Conservation (phyloP, 352 stramenopile genomes). For the Phytophthora pseudosyringae region DNA sequence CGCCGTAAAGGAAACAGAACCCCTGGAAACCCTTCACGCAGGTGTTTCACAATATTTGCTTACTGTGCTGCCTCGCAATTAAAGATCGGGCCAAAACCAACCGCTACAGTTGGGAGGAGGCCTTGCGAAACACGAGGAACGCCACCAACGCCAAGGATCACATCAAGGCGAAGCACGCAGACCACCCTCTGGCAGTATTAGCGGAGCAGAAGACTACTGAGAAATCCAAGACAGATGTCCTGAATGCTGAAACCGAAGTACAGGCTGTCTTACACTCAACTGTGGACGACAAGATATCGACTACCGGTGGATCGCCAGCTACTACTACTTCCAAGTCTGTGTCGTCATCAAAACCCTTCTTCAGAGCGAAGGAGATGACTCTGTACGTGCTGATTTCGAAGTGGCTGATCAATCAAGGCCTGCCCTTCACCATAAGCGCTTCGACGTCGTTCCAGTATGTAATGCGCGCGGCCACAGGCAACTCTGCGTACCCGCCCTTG, state of each 20-base stretch:
- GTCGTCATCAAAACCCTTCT: background rate
- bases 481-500: background rate
- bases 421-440: background rate
- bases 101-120: conserved; percentile 11
- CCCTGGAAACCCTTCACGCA: background rate
- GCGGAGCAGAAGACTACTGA: background rate
- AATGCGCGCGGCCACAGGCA: background rate
- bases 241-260: background rate
- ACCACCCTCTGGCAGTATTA: conserved; percentile 1
- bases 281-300: background rate
- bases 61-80: conserved; percentile 2
- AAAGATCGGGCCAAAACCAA: background rate
- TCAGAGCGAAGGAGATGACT: conserved; percentile 5
- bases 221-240: background rate
- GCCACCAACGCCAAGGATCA: conserved; percentile 14
- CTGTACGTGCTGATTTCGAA: conserved; percentile 8
- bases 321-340: background rate
- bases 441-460: background rate
- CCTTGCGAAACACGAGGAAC: conserved; percentile 8
- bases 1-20: conserved; percentile 5
- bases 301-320: background rate
- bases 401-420: conserved; percentile 5
- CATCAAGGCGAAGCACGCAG: conserved; percentile 8
- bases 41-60: conserved; percentile 3
- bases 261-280: background rate